phyloP scores from a whole-genome alignment of 305 asterid species.

The Fraxinus paxiana region DNA sequence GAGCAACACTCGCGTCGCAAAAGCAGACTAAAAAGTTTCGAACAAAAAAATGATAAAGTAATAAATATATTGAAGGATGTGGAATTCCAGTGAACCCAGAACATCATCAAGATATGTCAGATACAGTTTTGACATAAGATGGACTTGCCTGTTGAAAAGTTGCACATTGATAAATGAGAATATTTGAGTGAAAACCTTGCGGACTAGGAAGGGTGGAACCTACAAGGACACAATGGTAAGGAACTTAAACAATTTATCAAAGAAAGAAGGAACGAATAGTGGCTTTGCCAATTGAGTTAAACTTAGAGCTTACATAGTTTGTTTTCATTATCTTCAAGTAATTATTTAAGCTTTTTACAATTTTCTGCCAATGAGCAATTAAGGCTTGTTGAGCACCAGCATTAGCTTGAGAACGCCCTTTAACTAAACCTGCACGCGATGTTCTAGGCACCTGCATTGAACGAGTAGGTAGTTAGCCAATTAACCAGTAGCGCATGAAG shows the following conservation, averaged over 20 bases:
- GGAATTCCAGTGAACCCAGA: slow-evolving; percentile 7
- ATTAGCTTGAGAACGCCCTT: slow-evolving; percentile 89
- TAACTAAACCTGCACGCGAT: slow-evolving; percentile 84
- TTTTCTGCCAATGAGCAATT: slow-evolving; percentile 98
- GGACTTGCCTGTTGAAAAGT: slow-evolving; percentile 79
- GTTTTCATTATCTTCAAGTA: slow-evolving; percentile 89
- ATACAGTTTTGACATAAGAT: slow-evolving; percentile 12
- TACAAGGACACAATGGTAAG: slow-evolving; percentile 33
- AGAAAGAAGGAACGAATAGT: slow-evolving; percentile 6
- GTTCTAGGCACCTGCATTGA: slow-evolving; percentile 86
- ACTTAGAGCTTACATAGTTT: slow-evolving; percentile 56
- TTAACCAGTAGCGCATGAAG: background rate
- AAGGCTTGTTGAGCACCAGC: slow-evolving; percentile 96
- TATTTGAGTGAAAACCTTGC: slow-evolving; percentile 79
- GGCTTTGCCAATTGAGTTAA: slow-evolving; percentile 4
- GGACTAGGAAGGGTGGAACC: slow-evolving; percentile 86
- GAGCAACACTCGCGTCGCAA: slow-evolving; percentile 98
- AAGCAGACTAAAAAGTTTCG: slow-evolving; percentile 66
- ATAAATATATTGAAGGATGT: background rate
- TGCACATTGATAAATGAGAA: slow-evolving; percentile 96
- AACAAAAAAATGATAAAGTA: background rate
- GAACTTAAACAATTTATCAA: slow-evolving; percentile 14
- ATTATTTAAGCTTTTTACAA: slow-evolving; percentile 76
- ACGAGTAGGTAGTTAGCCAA: slow-evolving; percentile 12
- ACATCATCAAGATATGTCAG: background rate